These are phyloP conservation scores for Polygonum aviculare DNA, from an alignment of 148 eudicot genomes.

Conservation along the genomic window DNA sequence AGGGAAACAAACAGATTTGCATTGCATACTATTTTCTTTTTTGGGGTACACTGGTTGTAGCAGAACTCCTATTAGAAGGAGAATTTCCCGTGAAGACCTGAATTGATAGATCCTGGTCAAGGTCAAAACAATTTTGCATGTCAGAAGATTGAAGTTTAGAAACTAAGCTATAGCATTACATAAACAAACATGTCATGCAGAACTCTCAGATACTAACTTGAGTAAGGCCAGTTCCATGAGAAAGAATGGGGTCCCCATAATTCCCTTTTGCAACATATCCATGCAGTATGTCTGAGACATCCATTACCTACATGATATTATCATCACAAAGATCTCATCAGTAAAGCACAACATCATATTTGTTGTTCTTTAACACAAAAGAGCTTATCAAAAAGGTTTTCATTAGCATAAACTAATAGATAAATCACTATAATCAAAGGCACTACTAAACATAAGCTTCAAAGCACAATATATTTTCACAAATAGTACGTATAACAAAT, in stretches of 20 bases:
- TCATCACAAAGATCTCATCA: background rate
- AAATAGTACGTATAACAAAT: background rate
- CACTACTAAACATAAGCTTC: background rate
- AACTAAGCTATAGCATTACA: background rate
- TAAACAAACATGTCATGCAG: background rate
- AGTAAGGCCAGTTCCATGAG: background rate
- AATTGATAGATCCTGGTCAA: conserved; percentile 34
- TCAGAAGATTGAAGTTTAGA: conserved; percentile 1
- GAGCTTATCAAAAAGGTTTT: background rate
- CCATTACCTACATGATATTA: conserved; percentile 41
- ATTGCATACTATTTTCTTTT: conserved; percentile 31
- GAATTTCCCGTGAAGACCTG: conserved; percentile 16
- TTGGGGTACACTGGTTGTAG: conserved; percentile 26
- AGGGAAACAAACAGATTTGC: background rate
- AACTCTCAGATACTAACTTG: background rate
- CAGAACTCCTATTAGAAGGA: conserved; percentile 19
- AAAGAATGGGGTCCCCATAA: conserved; percentile 34
- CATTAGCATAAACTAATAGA: background rate
- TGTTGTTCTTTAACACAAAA: background rate
- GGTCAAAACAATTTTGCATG: conserved; percentile 7
- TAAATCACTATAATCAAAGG: background rate
- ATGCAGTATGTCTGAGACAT: conserved; percentile 57
- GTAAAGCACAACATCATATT: background rate
- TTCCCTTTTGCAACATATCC: conserved; percentile 33
- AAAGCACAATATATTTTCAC: background rate